Percentiles rank a stretch among this genome's conserved stretches.
Conservation (phyloP, 306 rosid species). For the Cucumis sativus region DNA sequence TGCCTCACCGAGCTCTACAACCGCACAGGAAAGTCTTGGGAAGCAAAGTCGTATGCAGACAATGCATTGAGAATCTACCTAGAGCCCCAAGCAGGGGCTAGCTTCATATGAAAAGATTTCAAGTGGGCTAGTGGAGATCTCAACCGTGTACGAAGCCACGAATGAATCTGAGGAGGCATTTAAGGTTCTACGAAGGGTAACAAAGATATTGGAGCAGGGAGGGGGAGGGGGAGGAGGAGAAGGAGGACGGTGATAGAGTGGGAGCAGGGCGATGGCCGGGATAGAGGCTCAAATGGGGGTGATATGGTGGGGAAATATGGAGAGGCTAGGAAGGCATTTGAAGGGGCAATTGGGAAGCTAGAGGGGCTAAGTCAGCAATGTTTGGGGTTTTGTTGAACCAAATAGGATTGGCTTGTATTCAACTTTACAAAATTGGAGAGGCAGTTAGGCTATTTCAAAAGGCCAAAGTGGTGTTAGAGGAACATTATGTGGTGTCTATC, state of each 20-base stretch:
- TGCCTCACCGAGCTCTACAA: slow-evolving; percentile 62
- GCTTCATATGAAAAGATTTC: slow-evolving; percentile 54
- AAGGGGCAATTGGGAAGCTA: slow-evolving; percentile 46
- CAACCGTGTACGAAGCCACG: slow-evolving; percentile 50
- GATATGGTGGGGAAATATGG: slow-evolving; percentile 44
- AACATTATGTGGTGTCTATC: slow-evolving; percentile 52
- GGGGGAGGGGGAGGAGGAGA: not conserved
- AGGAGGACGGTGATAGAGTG: slow-evolving; percentile 31
- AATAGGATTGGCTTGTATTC: slow-evolving; percentile 75
- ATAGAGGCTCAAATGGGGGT: slow-evolving; percentile 97
- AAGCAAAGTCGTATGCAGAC: slow-evolving; percentile 68
- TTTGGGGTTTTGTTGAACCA: slow-evolving; percentile 74
- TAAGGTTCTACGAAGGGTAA: slow-evolving; percentile 52
- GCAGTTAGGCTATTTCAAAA: slow-evolving; percentile 61
- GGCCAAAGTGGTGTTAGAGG: slow-evolving; percentile 59
- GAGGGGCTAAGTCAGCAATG: slow-evolving; percentile 32
- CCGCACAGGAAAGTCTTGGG: slow-evolving; percentile 42
- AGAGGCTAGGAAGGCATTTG: slow-evolving; percentile 47
- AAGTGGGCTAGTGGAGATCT: slow-evolving; percentile 54
- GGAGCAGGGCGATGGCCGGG: slow-evolving; percentile 26
- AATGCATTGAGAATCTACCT: slow-evolving; percentile 67
- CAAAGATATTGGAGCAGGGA: slow-evolving; percentile 30
- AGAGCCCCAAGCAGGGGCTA: slow-evolving; percentile 24
- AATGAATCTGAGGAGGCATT: slow-evolving; percentile 72
- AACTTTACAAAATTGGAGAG: slow-evolving; percentile 52